Evolutionary conservation across 108 stramenopile species (phyloP), one percentile per base, ranked within the genome.

Genomic region (Cylindrotheca closterium): DNA sequence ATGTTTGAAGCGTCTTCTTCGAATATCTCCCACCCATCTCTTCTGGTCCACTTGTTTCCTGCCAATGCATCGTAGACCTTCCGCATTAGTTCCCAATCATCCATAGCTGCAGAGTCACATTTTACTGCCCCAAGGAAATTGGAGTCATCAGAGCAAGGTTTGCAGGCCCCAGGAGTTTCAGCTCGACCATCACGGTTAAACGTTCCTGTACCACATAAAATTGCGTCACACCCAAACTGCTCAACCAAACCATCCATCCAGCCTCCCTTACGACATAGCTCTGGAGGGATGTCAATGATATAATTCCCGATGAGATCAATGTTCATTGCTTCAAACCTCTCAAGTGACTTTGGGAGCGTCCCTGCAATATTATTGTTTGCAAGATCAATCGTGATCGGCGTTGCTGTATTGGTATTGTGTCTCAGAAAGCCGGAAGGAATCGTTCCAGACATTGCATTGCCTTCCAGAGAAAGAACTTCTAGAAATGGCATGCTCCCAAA

Each of bases 101-200:
- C 68, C 26, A 67, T 73, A 19, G 21, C 17, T 22, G 23, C 58
- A 19, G 65, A 49, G 2, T 58, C 64, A 37, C 63, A 64, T 8
- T 30, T 64, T 0, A 51, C 42, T 0, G 51, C 51, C n/a, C 63
- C 63, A 26, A 64, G 21, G 21, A 17, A 15, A 10, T 25, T 23
- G 1, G 4, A 24, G 22, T 15, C 23, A 10, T 7, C 33, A 31
- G 17, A 10, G 50, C 63, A 64, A 7, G 33, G 51, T 32, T 23
- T 12, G 37, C 63, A 64, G 34, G 32, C 28, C 19, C 28, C 22
- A 60, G 55, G 60, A 67, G 63, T 47, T 32, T 70, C 58, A 59
- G 77, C 30, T 17, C 85, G 77, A 33, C 92, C 92, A 15, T 68
- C 50, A 1, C 64, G 58, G 27, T 80, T 78, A 70, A 77, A 93